A percentile compares a stretch with the other conserved stretches of the same genome.
phyloP scores from a whole-genome alignment of 306 rosid genomes.

The Medicago ruthenica region DNA sequence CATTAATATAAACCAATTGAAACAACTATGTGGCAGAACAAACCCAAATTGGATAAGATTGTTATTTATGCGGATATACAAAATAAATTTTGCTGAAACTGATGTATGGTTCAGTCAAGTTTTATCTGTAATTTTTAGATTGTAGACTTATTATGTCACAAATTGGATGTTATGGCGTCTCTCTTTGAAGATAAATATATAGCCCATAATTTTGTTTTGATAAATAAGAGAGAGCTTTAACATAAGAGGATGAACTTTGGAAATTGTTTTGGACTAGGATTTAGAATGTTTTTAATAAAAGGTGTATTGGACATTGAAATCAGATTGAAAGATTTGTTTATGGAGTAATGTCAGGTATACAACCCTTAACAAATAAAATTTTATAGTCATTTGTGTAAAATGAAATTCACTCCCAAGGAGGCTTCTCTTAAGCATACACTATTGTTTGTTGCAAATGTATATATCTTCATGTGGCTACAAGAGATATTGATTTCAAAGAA shows the following conservation, averaged over 20 bases:
- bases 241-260: not conserved
- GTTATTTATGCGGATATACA: not conserved
- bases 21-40: conserved; percentile 1
- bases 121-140: not conserved
- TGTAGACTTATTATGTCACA: not conserved
- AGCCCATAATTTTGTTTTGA: not conserved
- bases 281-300: not conserved
- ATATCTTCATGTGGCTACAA: not conserved
- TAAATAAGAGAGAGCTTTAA: not conserved
- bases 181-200: not conserved
- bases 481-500: conserved; percentile 31
- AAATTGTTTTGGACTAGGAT: not conserved
- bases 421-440: no score
- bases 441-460: not conserved
- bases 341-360: not conserved
- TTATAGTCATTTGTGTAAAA: no score
- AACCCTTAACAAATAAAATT: not conserved
- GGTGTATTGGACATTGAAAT: not conserved
- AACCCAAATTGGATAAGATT: not conserved
- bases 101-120: not conserved
- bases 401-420: no score
- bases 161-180: not conserved
- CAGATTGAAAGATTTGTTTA: not conserved
- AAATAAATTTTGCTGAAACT: not conserved
- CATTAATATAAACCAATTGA: not conserved